Base-by-base conservation (phyloP, 805 yeast genomes). In the Myxozyma lipomycoides region DNA sequence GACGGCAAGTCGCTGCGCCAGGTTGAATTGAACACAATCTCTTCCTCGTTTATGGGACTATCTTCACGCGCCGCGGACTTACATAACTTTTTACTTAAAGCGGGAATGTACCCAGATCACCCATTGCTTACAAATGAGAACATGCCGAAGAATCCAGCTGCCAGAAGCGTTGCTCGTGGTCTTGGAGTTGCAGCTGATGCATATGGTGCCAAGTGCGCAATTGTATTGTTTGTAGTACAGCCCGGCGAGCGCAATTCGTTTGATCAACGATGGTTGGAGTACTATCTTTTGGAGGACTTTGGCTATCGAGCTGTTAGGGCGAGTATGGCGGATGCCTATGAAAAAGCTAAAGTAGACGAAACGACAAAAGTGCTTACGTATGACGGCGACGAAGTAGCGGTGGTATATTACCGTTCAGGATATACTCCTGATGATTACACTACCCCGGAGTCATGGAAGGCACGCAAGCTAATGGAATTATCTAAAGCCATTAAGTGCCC, bases 11-110 rank as follows among this genome's bases (percentile, higher is more conserved):
- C 68, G 24, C 84, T 91, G 62, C 90, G 91, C 64, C 98, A 93
- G 68, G 93, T 93, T 45, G 99, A 93, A 67, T 91, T 91, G 72
- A 93, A 93, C 69, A 90, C 98, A 1, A 87, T 93, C 2, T 85
- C 96, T 62, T 96, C 91, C 2, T 90, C 97, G 1, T 93, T 93
- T 71, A 96, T 95, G 19, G 98, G 95, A 0, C 73, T 93, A 49
- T 83, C 95, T 1, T 67, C 88, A 12, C 85, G 83, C 64, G 91
- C 87, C 23, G 85, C 93, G 19, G 73, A 78, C 58, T 71, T 87
- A 49, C 98, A 93, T 67, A 67, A 74, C 19, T 86, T 77, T 56
- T 59, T 70, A 19, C 52, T 32, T 15, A 32, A 44, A 25, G 40
- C 51, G 10, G 60, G 52, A 3, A 26, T 40, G 10, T 56, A 50